Conservation (phyloP, 1,284 basidiomycete species). For the Pholiota adiposa region DNA sequence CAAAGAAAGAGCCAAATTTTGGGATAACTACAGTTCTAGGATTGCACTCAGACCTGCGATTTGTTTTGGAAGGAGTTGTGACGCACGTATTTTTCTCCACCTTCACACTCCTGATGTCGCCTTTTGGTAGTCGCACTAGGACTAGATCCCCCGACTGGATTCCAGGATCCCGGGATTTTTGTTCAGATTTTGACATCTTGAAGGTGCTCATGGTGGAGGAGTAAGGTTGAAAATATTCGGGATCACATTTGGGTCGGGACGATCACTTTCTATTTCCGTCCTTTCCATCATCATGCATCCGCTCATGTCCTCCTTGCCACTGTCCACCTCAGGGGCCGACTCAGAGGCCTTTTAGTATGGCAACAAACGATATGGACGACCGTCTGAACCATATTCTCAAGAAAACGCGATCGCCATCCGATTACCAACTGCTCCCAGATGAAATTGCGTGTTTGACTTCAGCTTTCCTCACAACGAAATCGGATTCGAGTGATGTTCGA, state of each 20-base stretch:
- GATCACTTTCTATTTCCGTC: conserved; percentile 21
- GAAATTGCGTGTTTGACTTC: conserved; percentile 59
- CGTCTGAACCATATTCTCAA: conserved; percentile 31
- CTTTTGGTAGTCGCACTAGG: conserved; percentile 69
- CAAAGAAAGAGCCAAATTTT: conserved; percentile 74
- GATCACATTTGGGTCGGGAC: conserved; percentile 1
- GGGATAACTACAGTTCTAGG: conserved; percentile 68
- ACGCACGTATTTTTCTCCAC: conserved; percentile 68
- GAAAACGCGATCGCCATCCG: conserved; percentile 27
- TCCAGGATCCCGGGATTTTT: conserved; percentile 29
- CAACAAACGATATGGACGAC: conserved; percentile 16
- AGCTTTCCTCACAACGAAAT: conserved; percentile 54
- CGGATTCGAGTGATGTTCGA: conserved; percentile 43
- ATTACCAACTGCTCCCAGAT: conserved; percentile 47
- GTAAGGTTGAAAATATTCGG: conserved; percentile 14
- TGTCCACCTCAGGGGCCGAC: not conserved
- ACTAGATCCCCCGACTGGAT: conserved; percentile 69
- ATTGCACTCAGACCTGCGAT: conserved; percentile 16
- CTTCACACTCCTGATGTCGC: conserved; percentile 69
- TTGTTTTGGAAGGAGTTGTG: conserved; percentile 9
- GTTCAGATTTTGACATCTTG: conserved; percentile 25
- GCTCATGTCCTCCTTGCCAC: not conserved
- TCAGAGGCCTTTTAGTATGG: conserved; percentile 12
- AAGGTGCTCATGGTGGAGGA: conserved; percentile 26
- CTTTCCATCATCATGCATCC: conserved; percentile 18